A percentile compares a stretch with the other conserved stretches of the same genome.
Conservation (phyloP, 495 filamentous ascomycete genomes). For the Xylaria bambusicola region DNA sequence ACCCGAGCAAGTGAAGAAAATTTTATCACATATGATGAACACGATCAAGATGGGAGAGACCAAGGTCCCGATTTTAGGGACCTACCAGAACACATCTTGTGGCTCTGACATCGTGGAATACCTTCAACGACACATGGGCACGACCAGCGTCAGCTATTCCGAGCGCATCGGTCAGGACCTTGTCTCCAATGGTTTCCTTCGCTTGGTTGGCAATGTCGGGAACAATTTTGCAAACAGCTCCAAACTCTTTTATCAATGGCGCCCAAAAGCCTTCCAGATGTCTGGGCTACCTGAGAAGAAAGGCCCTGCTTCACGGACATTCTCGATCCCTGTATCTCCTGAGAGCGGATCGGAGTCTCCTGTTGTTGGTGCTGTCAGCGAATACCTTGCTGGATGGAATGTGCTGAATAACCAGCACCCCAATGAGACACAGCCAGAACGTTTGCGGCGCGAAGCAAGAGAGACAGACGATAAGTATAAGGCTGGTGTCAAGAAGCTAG, state of each 20-base stretch:
- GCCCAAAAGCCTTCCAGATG: conserved; percentile 83
- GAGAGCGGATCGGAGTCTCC: conserved; percentile 67
- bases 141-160: conserved; percentile 80
- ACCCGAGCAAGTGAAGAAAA: conserved; percentile 85
- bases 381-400: conserved; percentile 90
- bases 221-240: conserved; percentile 96
- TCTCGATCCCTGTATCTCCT: conserved; percentile 56
- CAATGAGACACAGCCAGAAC: conserved; percentile 87
- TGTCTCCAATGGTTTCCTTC: conserved; percentile 80
- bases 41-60: conserved; percentile 84
- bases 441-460: conserved; percentile 80
- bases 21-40: conserved; percentile 81
- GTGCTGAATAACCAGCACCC: conserved; percentile 79
- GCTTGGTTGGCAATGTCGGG: conserved; percentile 90
- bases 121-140: conserved; percentile 82
- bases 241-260: conserved; percentile 97
- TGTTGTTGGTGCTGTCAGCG: conserved; percentile 72
- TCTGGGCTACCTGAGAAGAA: conserved; percentile 89
- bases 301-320: conserved; percentile 65
- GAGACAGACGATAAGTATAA: conserved; percentile 97
- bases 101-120: conserved; percentile 95
- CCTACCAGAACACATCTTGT: conserved; percentile 87
- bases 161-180: conserved; percentile 95
- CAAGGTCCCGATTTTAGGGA: conserved; percentile 93
- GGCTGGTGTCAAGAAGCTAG: conserved; percentile 75